phyloP scores from a whole-genome alignment of 441 rosid genomes.

The Euphorbia schlechtendalii region DNA sequence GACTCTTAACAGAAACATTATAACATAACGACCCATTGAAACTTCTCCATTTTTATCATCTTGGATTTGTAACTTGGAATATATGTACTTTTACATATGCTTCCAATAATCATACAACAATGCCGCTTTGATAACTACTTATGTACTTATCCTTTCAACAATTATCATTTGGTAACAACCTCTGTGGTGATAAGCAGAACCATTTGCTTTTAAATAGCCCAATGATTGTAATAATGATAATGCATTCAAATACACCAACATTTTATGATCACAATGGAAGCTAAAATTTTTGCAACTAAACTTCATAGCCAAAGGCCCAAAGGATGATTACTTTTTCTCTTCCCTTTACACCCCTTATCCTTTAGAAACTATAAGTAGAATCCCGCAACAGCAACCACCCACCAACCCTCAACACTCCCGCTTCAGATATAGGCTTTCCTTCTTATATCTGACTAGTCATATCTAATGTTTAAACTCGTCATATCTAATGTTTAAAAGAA shows the following conservation, averaged over 20 bases:
- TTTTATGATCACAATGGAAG: background rate
- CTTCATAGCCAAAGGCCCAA: background rate
- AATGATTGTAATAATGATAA: background rate
- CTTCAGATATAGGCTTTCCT: too few species aligned
- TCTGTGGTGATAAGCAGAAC: background rate
- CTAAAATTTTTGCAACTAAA: background rate
- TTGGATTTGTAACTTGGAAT: background rate
- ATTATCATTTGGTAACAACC: background rate
- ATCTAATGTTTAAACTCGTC: background rate
- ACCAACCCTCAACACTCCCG: background rate
- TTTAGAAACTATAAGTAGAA: background rate
- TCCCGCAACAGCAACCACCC: background rate
- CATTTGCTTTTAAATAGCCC: background rate
- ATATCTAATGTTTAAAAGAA: background rate
- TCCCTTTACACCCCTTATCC: background rate
- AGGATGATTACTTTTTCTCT: background rate
- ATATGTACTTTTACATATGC: background rate
- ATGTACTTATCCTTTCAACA: background rate
- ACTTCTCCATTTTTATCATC: slow-evolving; percentile 4
- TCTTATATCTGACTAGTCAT: background rate
- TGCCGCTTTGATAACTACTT: background rate
- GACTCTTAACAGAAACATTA: too few species aligned
- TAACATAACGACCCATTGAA: background rate
- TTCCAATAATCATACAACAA: background rate
- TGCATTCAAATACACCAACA: background rate